Evolutionary conservation across 257 asterid species (phyloP).

Genomic region (Gardenia jasminoides): DNA sequence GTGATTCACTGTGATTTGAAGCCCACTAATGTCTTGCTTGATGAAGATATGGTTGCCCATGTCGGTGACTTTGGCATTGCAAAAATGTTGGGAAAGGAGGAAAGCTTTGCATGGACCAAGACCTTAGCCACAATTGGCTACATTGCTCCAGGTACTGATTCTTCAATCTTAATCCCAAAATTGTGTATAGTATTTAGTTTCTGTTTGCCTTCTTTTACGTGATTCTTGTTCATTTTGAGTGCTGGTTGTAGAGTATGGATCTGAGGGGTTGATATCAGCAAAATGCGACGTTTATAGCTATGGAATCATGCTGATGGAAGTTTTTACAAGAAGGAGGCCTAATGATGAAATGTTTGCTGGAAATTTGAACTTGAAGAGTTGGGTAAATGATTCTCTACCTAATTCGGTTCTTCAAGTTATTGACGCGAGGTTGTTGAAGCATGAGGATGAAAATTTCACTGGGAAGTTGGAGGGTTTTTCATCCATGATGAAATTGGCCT

Average conservation of each 20-base stretch:
- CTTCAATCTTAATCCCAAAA: too few relatives aligned
- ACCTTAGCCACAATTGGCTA: slow-evolving; percentile 14
- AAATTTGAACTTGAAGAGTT: slow-evolving; percentile 1
- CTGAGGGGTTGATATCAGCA: slow-evolving; percentile 4
- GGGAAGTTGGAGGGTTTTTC: background rate
- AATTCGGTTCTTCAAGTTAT: background rate
- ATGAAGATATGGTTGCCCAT: slow-evolving; percentile 6
- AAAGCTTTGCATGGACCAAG: background rate
- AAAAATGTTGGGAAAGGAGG: slow-evolving; percentile 6
- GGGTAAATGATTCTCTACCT: slow-evolving; percentile 4
- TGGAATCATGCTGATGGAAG: slow-evolving; percentile 10
- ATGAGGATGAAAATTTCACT: background rate
- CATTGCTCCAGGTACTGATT: slow-evolving; percentile 12
- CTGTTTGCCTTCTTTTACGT: background rate
- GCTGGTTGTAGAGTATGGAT: slow-evolving; percentile 6
- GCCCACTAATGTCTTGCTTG: slow-evolving; percentile 17
- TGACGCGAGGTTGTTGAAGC: background rate
- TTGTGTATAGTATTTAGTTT: background rate
- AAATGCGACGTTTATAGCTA: slow-evolving; percentile 9
- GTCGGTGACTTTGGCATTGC: slow-evolving; percentile 24
- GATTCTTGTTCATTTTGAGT: background rate
- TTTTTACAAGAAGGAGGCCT: slow-evolving; percentile 2
- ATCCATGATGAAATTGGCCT: background rate
- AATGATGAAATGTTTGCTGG: background rate
- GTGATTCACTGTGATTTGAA: slow-evolving; percentile 19